Evolutionary conservation across 2,329 filamentous ascomycete species (phyloP), one percentile per base, ranked within the genome.

Genomic region (Colletotrichum neosansevieriae): DNA sequence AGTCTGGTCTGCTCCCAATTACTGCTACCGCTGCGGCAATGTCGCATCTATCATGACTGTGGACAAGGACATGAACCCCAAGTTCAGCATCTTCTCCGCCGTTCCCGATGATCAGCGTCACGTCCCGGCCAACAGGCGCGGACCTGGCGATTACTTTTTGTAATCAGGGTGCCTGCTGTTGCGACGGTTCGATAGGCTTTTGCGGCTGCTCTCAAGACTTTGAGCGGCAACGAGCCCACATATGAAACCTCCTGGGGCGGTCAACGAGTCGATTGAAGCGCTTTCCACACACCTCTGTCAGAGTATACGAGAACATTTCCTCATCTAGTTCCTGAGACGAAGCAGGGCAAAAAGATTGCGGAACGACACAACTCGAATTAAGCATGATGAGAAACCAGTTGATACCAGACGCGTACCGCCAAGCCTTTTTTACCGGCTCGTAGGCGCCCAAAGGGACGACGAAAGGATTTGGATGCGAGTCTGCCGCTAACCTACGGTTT

Each of bases 1-100:
- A 0, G 96, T 99, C 21, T 99, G 96, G 96, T 98, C 94, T 68
- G 96, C 96, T 3, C 96, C 96, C 4, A 99, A 97, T 78, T 96
- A 96, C 80, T 97, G 93, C 79, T 97, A 97, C 79, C 88, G 94
- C 62, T 99, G 96, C 79, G 96, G 96, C 42, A 99, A 99, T 76
- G 89, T 98, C 77, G 96, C 96, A 7, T 98, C 94, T 77, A 97
- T 98, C 77, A 97, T 97, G 91, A 94, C 94, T 59, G 90, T 98
- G 32, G 90, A 92, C 72, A 91, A 92, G 75, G 92, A 96, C 75
- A 85, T 98, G 59, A 90, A 94, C 69, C 94, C 95, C 36, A 93
- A 92, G 75, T 99, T 99, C 83, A 96, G 91, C 79, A 96, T 97
- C 75, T 97, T 97, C 83, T 91, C 89, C 34, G 93, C 93, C 36